phyloP scores from a whole-genome alignment of 1,284 basidiomycete genomes.

The Ustilago tritici region DNA sequence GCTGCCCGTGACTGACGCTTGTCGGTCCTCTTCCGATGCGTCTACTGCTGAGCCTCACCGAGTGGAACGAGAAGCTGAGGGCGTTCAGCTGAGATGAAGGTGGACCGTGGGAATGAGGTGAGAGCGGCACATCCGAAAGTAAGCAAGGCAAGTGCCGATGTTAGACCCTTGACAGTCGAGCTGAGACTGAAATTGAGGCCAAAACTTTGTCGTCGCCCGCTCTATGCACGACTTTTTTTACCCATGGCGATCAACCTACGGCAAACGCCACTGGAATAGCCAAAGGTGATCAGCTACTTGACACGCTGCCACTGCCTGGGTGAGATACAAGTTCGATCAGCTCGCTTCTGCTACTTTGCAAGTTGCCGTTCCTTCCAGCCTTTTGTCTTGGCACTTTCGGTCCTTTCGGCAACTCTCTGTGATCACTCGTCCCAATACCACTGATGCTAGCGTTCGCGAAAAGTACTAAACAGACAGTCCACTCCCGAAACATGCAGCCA shows the following conservation, averaged over 20 bases:
- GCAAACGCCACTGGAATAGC: background rate
- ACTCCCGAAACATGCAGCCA: background rate
- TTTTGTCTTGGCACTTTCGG: no score
- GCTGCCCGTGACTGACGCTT: background rate
- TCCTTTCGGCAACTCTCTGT: no score
- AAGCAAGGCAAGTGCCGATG: background rate
- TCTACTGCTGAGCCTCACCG: background rate
- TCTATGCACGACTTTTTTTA: no score
- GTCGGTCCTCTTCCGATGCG: slow-evolving; percentile 1
- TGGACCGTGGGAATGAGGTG: background rate
- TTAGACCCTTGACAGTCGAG: background rate
- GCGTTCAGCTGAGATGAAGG: background rate
- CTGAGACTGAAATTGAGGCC: background rate
- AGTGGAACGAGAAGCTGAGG: background rate
- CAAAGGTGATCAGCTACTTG: no score
- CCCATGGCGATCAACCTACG: background rate
- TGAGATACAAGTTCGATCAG: no score
- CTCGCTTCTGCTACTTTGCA: no score
- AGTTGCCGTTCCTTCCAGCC: background rate
- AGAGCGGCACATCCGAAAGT: background rate
- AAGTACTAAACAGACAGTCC: no score
- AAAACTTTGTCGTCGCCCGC: no score
- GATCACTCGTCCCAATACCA: no score
- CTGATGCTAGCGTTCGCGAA: no score
- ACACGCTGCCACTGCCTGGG: background rate